Base-by-base conservation (phyloP, 225 moss, liverwort and hornwort species). In the Asterella californica region DNA sequence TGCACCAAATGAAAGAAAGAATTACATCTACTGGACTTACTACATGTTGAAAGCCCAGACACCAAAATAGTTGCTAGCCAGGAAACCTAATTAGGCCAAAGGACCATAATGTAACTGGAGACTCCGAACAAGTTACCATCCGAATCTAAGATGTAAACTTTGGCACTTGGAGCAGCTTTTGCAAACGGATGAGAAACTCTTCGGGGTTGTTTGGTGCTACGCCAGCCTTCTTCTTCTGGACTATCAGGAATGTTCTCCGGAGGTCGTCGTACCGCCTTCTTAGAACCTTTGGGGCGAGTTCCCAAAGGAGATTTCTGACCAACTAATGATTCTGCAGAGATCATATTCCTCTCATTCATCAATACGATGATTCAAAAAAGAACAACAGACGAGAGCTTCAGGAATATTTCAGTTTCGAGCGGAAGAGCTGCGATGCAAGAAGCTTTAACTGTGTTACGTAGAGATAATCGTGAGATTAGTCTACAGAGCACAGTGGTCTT, bases 131-230 rank as follows among this genome's bases (percentile, higher is more conserved):
- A 74, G 15, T 80, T 78, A 86, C 86, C 83, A 81, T 87, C 89
- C 46, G 86, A 76, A 80, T 87, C 83, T 80, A 90, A 64, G 29
- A 57, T 75, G 48, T 89, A 86, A 70, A 88, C 81, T 32, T 55
- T 54, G 80, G 32, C 42, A 46, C 24, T 48, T n/a, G 72, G 76
- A 78, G 36, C 73, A 45, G 54, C 2, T 27, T 83, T 79, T 11
- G 87, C 76, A 70, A 82, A 83, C 9, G 86, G 86, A 42, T 81
- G 81, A 71, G 92, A 38, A 61, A 47, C 80, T 53, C 83, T 82
- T 38, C 88, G 83, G 29, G 83, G 82, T 80, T 89, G 87, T 80
- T 95, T 95, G 9, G 95, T 91, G 81, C 90, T 95, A 62, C 95
- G 93, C 95, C 95, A 95, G 24, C 93, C 95, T 49, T 90, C 92